Base-by-base conservation (phyloP, 139 green algal genomes). In the Eudorina sp. region DNA sequence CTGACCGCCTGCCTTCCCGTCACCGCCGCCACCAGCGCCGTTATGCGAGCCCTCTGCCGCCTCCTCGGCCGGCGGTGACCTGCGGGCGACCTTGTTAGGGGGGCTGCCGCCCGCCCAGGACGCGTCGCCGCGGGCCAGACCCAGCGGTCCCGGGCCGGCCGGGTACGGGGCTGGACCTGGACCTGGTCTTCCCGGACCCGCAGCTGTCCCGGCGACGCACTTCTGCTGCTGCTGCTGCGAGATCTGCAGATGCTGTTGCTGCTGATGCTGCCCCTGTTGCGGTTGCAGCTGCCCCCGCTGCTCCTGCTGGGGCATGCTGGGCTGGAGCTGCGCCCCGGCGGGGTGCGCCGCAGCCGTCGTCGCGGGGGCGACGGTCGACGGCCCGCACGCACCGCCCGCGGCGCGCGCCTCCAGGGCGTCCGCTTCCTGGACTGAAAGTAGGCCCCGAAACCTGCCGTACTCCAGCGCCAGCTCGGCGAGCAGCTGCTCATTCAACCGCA, bases 401-500 rank as follows among this genome's bases (percentile, higher is more conserved):
- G 53, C 27, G 31, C 78, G 55, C 27, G 1, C 40, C 78, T 27
- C 60, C 80, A 38, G 60, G 41, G 29, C 60, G 16, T 46, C 68
- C 40, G 18, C 11, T 29, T 62, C 6, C 58, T 45, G 25, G 3
- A 4, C 79, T 2, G 34, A 66, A 16, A 70, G 38, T 60, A 90
- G 75, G 4, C 85, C 53, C 62, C 77, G 68, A 55, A 62, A 66
- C 5, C 18, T 29, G 46, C 75, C 77, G 53, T 83, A 89, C 45
- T 81, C 53, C 34, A 89, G 70, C 11, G 72, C 46, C 72, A 92
- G 72, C 21, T 81, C 79, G 48, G 87, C 84, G 48, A 78, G 29
- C 58, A 69, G 40, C 27, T 84, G 70, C 62, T 87, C 62, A 62
- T 92, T 86, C 69, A 94, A 69, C 8, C 82, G 72, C 83, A 94